Percentiles rank a stretch among this genome's conserved stretches.
phyloP scores from a whole-genome alignment of 176 grass and related monocot genomes.

The Guadua angustifolia region DNA sequence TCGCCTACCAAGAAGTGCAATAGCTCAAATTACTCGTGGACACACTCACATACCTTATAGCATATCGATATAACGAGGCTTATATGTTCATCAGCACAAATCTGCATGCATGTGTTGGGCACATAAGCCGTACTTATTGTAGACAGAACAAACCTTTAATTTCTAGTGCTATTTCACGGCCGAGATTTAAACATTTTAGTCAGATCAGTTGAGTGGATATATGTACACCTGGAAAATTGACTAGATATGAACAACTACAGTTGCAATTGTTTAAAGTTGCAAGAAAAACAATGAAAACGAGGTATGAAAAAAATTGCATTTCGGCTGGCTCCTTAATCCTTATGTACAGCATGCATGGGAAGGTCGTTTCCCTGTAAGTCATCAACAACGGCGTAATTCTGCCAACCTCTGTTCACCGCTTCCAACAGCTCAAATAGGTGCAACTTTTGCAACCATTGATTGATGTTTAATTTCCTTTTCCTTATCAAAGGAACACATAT shows the following conservation, averaged over 20 bases:
- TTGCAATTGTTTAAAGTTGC: not conserved
- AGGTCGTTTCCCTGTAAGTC: not conserved
- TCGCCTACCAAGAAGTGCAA: not conserved
- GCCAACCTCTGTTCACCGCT: not conserved
- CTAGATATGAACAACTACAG: not conserved
- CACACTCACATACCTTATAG: not conserved
- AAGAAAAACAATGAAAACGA: not conserved
- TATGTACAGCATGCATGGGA: not conserved
- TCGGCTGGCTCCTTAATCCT: not conserved
- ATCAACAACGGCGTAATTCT: not conserved
- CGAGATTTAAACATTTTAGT: not conserved
- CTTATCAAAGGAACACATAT: slow-evolving; percentile 5
- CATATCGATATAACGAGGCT: not conserved
- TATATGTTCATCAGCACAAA: not conserved
- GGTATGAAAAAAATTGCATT: not conserved
- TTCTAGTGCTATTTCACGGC: not conserved
- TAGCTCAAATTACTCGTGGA: not conserved
- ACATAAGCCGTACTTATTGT: not conserved
- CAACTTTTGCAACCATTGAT: not conserved
- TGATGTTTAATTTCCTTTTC: not conserved
- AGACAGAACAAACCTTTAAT: not conserved
- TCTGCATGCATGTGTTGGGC: not conserved
- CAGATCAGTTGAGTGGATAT: no score
- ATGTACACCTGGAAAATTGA: not conserved
- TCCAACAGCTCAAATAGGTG: not conserved